Evolutionary conservation across 1,284 basidiomycete genomes (phyloP).

Genomic region (Cutaneotrichosporon mucoides): DNA sequence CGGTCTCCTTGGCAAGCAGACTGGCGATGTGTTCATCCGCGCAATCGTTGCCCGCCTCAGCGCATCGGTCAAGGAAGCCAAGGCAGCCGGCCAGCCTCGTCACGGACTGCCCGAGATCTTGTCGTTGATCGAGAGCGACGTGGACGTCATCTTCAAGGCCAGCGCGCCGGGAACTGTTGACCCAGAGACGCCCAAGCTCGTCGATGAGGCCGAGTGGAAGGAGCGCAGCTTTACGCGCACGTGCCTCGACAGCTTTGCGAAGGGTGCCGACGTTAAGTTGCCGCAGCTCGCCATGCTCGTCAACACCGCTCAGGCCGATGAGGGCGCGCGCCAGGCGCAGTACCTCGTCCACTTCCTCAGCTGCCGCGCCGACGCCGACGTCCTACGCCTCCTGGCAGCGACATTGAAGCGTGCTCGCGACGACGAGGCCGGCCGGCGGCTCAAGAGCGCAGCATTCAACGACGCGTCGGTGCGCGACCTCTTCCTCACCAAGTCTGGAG

Average conservation of each 20-base stretch:
- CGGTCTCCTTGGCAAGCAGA: conserved; percentile 58
- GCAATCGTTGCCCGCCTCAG: conserved; percentile 27
- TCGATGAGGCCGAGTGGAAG: conserved; percentile 16
- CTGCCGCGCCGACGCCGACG: background rate
- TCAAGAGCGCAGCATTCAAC: conserved; percentile 20
- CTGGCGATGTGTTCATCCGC: conserved; percentile 42
- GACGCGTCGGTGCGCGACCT: conserved; percentile 13
- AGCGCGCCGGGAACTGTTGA: background rate
- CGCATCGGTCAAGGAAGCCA: conserved; percentile 25
- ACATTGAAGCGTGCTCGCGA: background rate
- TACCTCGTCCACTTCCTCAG: conserved; percentile 24
- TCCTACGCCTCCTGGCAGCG: conserved; percentile 4
- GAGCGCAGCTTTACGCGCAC: conserved; percentile 12
- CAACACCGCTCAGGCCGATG: conserved; percentile 5
- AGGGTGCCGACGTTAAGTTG: background rate
- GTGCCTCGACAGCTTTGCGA: conserved; percentile 4
- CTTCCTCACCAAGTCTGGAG: conserved; percentile 13
- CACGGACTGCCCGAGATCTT: conserved; percentile 53
- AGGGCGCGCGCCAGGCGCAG: conserved; percentile 16
- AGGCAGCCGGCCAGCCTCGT: conserved; percentile 37
- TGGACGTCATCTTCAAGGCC: conserved; percentile 42
- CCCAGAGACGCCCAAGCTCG: conserved; percentile 16
- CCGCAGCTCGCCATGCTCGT: conserved; percentile 6
- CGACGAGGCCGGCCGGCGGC: conserved; percentile 1
- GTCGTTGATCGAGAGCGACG: conserved; percentile 59